Evolutionary conservation across 305 asterid species (phyloP), one percentile per base, ranked within the genome.

Genomic region (Withania somnifera): DNA sequence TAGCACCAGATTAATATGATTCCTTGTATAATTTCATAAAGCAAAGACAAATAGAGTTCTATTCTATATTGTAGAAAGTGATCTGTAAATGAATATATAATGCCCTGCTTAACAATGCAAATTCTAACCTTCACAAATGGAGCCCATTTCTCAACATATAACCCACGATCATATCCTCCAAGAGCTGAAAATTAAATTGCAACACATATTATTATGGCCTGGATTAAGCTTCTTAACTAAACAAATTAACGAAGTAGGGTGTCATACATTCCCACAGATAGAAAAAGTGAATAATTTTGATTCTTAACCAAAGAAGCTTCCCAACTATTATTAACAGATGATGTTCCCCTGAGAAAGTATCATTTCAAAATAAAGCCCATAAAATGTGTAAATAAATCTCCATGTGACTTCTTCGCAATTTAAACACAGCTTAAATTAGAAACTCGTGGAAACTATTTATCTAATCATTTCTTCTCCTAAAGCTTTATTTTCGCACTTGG

Each of bases 81-180:
- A 75, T 50, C 38, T 6, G 45, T 75, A n/a, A n/a, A n/a, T n/a
- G 80, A 61, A 17, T 75, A 47, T 4, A 38, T 9, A 17, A 50
- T 26, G n/a, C 11, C 61, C 6, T 24, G 5, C 61, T 75, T 2
- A 50, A 50, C 8, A 17, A 28, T 51, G 79, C n/a, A 85, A 82
- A 77, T 63, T 86, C 91, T 87, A 85, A 93, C 99, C 98, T 92
- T 96, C 66, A 94, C 91, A 87, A 96, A 96, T 71, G 97, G 97
- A 71, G 94, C 95, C 98, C 99, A 94, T 88, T 93, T 88, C 86
- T 96, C 99, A 7, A 86, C 92, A 87, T 94, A 96, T 75, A 96
- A 86, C 84, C 97, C 98, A 82, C 91, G 98, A 68, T 77, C 89
- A 87, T 83, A 96, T 86, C 99, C 98, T 81, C 98, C 99, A 67